These are phyloP conservation scores for Delonix regia DNA, from an alignment of 306 rosid species.

Conservation along the genomic window DNA sequence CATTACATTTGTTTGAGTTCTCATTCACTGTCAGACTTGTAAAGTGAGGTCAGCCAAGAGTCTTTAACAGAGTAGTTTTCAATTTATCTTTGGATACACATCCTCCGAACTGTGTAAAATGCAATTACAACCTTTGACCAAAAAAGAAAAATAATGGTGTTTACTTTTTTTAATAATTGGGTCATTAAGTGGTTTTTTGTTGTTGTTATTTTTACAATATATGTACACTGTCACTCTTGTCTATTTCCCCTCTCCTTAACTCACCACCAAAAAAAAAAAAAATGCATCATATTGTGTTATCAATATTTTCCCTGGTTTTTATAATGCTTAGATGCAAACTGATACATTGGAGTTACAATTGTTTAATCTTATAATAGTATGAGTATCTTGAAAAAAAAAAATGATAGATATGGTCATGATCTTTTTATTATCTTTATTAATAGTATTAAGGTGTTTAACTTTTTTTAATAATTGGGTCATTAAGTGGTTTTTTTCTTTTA, in stretches of 20 bases:
- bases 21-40: conserved; percentile 18
- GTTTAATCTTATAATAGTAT: background rate
- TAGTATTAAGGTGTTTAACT: background rate
- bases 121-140: background rate
- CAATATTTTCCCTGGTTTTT: background rate
- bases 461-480: background rate
- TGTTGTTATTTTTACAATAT: background rate
- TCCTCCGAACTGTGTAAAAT: background rate
- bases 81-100: background rate
- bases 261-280: background rate
- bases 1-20: conserved; percentile 13
- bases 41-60: conserved; percentile 28
- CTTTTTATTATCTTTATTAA: no score
- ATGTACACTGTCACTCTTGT: background rate
- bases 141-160: background rate
- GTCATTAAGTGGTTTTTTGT: background rate
- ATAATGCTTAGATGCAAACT: background rate
- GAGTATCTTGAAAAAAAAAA: no score
- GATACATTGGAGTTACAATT: background rate
- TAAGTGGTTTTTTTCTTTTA: background rate
- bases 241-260: background rate
- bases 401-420: no score
- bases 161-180: background rate
- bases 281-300: background rate
- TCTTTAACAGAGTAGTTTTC: conserved; percentile 5